Evolutionary conservation across 2,329 filamentous ascomycete genomes (phyloP).

Genomic region (Epichloe aotearoae): DNA sequence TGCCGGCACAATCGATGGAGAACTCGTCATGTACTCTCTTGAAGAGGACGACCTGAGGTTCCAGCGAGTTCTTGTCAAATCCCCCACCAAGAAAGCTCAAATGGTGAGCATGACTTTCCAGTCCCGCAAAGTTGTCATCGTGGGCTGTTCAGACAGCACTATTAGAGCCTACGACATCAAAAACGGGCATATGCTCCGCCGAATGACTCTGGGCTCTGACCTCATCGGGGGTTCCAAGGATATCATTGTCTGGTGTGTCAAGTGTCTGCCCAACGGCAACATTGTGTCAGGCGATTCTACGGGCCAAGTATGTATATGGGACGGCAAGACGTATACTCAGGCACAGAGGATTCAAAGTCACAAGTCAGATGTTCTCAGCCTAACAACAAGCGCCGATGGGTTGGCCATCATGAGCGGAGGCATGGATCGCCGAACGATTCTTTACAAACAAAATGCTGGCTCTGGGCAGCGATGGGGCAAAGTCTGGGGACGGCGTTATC

Average conservation of each 20-base stretch:
- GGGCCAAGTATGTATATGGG: slow-evolving; percentile 87
- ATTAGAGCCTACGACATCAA: slow-evolving; percentile 82
- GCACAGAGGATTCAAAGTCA: slow-evolving; percentile 77
- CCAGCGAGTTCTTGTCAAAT: slow-evolving; percentile 59
- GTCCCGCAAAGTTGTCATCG: slow-evolving; percentile 66
- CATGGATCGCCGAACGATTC: slow-evolving; percentile 76
- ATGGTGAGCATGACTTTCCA: slow-evolving; percentile 90
- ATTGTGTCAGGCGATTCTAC: slow-evolving; percentile 93
- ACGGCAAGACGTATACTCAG: slow-evolving; percentile 82
- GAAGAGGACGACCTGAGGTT: slow-evolving; percentile 75
- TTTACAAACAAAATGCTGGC: slow-evolving; percentile 57
- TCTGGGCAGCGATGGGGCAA: slow-evolving; percentile 65
- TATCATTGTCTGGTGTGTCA: slow-evolving; percentile 86
- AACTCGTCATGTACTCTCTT: slow-evolving; percentile 75
- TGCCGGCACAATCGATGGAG: slow-evolving; percentile 81
- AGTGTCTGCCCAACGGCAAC: slow-evolving; percentile 72
- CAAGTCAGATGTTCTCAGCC: slow-evolving; percentile 76
- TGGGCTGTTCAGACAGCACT: slow-evolving; percentile 92
- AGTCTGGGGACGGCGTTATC: slow-evolving; percentile 73
- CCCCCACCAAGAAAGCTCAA: slow-evolving; percentile 72
- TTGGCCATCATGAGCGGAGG: slow-evolving; percentile 76
- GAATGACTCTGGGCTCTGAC: slow-evolving; percentile 76
- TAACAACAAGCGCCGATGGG: slow-evolving; percentile 72
- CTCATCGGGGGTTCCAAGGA: slow-evolving; percentile 66
- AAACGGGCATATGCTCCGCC: slow-evolving; percentile 61